These are phyloP conservation scores for Clarireedia hainanense DNA, from an alignment of 2,329 filamentous ascomycete genomes.

Conservation along the genomic window DNA sequence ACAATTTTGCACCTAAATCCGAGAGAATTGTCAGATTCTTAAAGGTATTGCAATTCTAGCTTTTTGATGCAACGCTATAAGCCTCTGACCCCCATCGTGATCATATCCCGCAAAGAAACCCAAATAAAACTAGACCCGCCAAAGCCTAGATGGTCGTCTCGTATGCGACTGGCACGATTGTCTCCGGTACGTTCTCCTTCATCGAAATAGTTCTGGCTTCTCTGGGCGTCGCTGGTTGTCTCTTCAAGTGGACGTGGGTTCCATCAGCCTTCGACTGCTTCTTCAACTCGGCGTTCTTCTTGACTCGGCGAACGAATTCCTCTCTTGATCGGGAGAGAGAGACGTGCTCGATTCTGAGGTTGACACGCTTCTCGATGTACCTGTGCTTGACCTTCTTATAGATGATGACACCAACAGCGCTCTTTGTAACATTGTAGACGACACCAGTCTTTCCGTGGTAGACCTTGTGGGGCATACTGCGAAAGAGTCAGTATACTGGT, in stretches of 20 bases:
- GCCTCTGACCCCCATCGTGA: constrained; percentile 21
- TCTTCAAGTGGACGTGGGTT: constrained; percentile 84
- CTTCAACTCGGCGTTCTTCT: constrained; percentile 90
- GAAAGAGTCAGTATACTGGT: constrained; percentile 1
- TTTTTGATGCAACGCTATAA: constrained; percentile 28
- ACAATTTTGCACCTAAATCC: no score
- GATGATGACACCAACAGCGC: constrained; percentile 95
- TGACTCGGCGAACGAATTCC: constrained; percentile 93
- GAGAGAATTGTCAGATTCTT: constrained; percentile 18
- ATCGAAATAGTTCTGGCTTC: constrained; percentile 71
- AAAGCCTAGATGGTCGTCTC: constrained; percentile 85
- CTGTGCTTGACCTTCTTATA: constrained; percentile 99
- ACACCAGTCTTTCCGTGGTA: constrained; percentile 99
- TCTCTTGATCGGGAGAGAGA: constrained; percentile 89
- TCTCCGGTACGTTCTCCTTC: constrained; percentile 83
- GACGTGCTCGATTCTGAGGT: constrained; percentile 98
- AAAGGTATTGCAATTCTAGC: constrained; percentile 27
- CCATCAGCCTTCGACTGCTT: constrained; percentile 88
- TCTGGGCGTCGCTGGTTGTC: constrained; percentile 73
- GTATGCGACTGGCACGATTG: constrained; percentile 84
- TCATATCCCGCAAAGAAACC: constrained; percentile 28
- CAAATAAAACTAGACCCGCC: constrained; percentile 22
- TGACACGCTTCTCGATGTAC: constrained; percentile 99
- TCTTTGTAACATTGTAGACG: constrained; percentile 99
- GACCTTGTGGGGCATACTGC: constrained; percentile 92